phyloP scores from a whole-genome alignment of 805 yeast genomes.

The Yarrowia keelungensis region DNA sequence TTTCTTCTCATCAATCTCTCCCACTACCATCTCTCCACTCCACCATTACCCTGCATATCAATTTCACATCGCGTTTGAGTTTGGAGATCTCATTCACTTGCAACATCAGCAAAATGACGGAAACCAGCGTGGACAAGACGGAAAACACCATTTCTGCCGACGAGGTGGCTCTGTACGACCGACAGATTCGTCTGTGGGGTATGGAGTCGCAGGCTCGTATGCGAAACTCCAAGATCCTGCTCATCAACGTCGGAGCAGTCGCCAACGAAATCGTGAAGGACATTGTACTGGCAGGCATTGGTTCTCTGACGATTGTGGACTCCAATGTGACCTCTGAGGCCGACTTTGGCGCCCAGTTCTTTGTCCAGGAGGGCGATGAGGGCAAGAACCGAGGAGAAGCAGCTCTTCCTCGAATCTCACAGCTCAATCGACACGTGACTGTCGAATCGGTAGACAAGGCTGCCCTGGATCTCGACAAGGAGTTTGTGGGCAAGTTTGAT shows the following conservation, averaged over 20 bases:
- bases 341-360: slow-evolving; percentile 79
- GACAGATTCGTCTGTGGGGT: slow-evolving; percentile 97
- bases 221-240: slow-evolving; percentile 71
- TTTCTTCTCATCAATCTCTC: too few species aligned
- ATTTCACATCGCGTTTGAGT: slow-evolving; percentile 3
- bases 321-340: slow-evolving; percentile 58
- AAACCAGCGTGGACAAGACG: slow-evolving; percentile 6
- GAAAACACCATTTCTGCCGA: slow-evolving; percentile 52
- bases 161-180: slow-evolving; percentile 89
- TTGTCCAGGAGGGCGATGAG: slow-evolving; percentile 61
- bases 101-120: slow-evolving; percentile 4
- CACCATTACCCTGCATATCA: slow-evolving; percentile 6
- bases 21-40: background rate
- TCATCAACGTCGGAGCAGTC: slow-evolving; percentile 76
- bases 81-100: slow-evolving; percentile 4
- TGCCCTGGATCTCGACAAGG: slow-evolving; percentile 45
- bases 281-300: slow-evolving; percentile 86
- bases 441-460: slow-evolving; percentile 55
- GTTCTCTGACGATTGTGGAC: slow-evolving; percentile 76
- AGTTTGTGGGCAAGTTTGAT: slow-evolving; percentile 64
- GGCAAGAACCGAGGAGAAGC: slow-evolving; percentile 65
- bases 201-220: slow-evolving; percentile 80
- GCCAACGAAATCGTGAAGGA: slow-evolving; percentile 87
- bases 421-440: slow-evolving; percentile 80
- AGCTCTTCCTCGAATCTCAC: slow-evolving; percentile 63